A percentile compares a stretch with the other conserved stretches of the same genome.
Conservation (phyloP, 768 basidiomycete genomes). For the Punctularia strigosozonata region DNA sequence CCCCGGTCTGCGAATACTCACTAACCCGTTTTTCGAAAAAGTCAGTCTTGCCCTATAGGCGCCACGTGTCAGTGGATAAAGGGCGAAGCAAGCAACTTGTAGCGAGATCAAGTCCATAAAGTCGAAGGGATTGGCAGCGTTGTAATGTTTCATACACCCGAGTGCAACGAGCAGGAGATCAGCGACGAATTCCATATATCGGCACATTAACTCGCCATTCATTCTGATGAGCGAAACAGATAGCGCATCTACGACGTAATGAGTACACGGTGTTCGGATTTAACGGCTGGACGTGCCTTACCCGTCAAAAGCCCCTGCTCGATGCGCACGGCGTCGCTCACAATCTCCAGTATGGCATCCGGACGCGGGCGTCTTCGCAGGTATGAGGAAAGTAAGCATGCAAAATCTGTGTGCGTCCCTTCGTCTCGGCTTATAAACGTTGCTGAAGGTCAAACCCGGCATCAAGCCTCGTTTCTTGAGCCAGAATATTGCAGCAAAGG, state of each 20-base stretch:
- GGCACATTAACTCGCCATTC: conserved; percentile 82
- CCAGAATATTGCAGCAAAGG: conserved; percentile 94
- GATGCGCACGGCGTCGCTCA: conserved; percentile 73
- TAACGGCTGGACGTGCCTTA: too few relatives aligned
- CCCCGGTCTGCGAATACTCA: conserved; percentile 61
- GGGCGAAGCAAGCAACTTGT: too few relatives aligned
- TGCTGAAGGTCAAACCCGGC: conserved; percentile 93
- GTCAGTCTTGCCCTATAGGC: conserved; percentile 90
- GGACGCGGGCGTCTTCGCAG: conserved; percentile 76
- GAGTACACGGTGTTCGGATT: too few relatives aligned
- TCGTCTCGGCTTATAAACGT: conserved; percentile 94
- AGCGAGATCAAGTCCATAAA: conserved; percentile 97
- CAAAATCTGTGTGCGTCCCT: conserved; percentile 95
- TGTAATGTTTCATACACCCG: conserved; percentile 73
- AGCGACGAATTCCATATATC: conserved; percentile 87
- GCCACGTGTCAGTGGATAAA: too few relatives aligned
- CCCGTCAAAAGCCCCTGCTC: conserved; percentile 85
- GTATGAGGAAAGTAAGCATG: conserved; percentile 81
- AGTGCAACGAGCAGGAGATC: conserved; percentile 79
- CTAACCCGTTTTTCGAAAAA: conserved; percentile 96
- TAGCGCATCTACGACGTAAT: too few relatives aligned
- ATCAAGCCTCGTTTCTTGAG: conserved; percentile 93
- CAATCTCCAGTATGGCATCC: conserved; percentile 55
- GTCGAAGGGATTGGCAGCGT: conserved; percentile 73
- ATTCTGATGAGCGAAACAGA: conserved; percentile 85